A percentile compares a stretch with the other conserved stretches of the same genome.
Evolutionary conservation across 2,329 filamentous ascomycete genomes (phyloP).

Genomic region (Aphanocladium album): DNA sequence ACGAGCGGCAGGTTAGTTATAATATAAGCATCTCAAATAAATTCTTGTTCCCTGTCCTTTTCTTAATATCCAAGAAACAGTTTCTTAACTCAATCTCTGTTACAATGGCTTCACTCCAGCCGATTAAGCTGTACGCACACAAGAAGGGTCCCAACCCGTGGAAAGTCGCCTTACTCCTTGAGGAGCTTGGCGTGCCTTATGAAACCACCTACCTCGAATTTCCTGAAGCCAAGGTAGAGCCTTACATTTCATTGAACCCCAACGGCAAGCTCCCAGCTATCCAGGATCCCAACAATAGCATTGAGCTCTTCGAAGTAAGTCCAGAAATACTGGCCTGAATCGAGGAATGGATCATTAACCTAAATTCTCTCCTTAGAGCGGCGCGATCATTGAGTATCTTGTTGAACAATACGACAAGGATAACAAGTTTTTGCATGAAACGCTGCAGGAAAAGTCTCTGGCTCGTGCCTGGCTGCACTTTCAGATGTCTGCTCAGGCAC

Average conservation of each 20-base stretch:
- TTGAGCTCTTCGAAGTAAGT: constrained; percentile 3
- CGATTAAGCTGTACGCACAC: neutral
- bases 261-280: constrained; percentile 20
- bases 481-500: constrained; percentile 24
- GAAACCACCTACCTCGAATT: constrained; percentile 16
- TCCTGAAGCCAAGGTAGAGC: constrained; percentile 19
- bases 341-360: neutral
- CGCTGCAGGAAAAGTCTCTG: constrained; percentile 3
- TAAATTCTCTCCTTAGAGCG: constrained; percentile 18
- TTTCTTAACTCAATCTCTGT: neutral
- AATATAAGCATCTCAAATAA: neutral
- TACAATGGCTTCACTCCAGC: neutral
- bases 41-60: neutral
- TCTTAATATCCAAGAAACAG: neutral
- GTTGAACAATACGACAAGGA: constrained; percentile 20
- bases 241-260: constrained; percentile 20
- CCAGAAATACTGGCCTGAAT: neutral
- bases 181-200: constrained; percentile 23
- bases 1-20: too few relatives aligned
- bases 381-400: constrained; percentile 23
- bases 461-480: constrained; percentile 18
- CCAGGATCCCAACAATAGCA: constrained; percentile 19
- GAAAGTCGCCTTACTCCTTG: constrained; percentile 21
- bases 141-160: constrained; percentile 16
- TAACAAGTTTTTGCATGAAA: constrained; percentile 14